Base-by-base conservation (phyloP, 176 grass and related monocot genomes). In the Canna indica region DNA sequence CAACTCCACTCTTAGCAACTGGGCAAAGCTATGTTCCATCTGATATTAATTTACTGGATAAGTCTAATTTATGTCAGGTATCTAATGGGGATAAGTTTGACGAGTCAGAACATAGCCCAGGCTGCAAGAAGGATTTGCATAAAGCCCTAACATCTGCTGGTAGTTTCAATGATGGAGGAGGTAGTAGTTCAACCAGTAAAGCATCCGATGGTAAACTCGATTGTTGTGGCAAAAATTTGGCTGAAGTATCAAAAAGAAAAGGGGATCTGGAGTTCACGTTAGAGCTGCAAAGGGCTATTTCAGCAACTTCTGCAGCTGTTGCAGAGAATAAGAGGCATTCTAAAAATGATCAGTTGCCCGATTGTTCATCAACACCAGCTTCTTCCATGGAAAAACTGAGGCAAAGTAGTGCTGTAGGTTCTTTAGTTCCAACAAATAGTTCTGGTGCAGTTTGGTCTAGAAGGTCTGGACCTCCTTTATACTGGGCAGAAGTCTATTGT, bases 251-350 rank as follows among this genome's bases (percentile, higher is more conserved):
- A 91, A 90, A 75, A 85, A 74, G 88, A 64, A 97, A 85, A 81
- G 83, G 88, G 13, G 86, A 97, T 54, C 18, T 87, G 76, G 93
- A 97, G 65, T 92, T 97, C 72, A 80, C 90, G 72, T 79, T 97
- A 81, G 88, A 97, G 62, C 68, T 97, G 63, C 59, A 92, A 79
- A 92, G 89, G 88, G 93, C 93, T 72, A 89, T 97, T 68, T 92
- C 88, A 74, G 88, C 93, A 67, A 87, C 93, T 72, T 68, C 67
- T 67, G 48, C 79, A 16, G 36, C 78, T 63, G 73, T 25, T 61
- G 58, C 64, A 77, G 85, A 85, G 9, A 85, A 67, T 53, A 75
- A 78, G 31, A 15, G 62, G 72, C 64, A 74, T 68, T 60, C 50
- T 59, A 33, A 75, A 48, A 74, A 3, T 0, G 78, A 68, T 72